A percentile compares a stretch with the other conserved stretches of the same genome.
phyloP scores from a whole-genome alignment of 139 green algal genomes.

The Chlorella sorokiniana region DNA sequence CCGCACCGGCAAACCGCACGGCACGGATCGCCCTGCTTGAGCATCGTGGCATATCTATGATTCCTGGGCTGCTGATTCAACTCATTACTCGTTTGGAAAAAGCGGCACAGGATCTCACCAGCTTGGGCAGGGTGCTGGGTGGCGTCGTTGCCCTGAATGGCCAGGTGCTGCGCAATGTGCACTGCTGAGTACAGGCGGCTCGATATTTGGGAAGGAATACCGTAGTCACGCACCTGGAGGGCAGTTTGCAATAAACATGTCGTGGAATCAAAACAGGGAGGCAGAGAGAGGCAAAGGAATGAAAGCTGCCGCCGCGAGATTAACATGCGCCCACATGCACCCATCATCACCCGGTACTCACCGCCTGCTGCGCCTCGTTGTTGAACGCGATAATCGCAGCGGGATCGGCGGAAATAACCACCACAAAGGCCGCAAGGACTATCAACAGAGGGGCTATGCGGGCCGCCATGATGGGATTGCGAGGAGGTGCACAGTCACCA shows the following conservation, averaged over 20 bases:
- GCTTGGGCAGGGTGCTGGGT: neutral
- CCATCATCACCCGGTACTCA: too few relatives aligned
- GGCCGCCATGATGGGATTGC: too few relatives aligned
- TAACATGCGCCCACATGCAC: too few relatives aligned
- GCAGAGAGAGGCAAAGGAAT: too few relatives aligned
- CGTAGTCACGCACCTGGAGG: neutral
- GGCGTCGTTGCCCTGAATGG: neutral
- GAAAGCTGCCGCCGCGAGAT: too few relatives aligned
- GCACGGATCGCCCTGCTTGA: neutral
- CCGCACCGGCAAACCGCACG: neutral
- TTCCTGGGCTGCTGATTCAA: neutral
- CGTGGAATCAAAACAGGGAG: too few relatives aligned
- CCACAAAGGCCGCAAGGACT: neutral
- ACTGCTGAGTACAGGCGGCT: constrained; percentile 4
- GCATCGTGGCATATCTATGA: neutral
- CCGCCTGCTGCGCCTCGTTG: constrained; percentile 1
- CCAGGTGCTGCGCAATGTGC: neutral
- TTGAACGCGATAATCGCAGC: neutral
- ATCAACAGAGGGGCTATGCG: too few relatives aligned
- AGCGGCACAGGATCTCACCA: neutral
- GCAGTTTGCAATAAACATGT: too few relatives aligned
- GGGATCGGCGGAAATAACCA: neutral
- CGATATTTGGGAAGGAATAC: constrained; percentile 2
- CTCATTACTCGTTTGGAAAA: too few relatives aligned
- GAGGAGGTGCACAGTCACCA: too few relatives aligned